Conservation (phyloP, 495 filamentous ascomycete species). For the Neurospora pannonica region DNA sequence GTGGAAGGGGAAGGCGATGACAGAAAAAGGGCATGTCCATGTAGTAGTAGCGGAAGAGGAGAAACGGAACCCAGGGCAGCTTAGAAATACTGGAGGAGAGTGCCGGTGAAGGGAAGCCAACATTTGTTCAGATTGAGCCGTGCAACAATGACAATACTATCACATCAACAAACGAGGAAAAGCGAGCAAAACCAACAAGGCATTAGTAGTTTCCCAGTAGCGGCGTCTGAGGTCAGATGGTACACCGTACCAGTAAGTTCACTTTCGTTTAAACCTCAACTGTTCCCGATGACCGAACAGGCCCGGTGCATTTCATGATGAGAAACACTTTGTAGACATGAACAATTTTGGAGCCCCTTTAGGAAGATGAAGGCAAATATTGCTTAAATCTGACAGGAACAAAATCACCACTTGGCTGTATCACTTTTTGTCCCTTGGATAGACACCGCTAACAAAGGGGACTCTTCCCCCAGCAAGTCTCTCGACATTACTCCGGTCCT, state of each 20-base stretch:
- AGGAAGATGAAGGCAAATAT: background rate
- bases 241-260: background rate
- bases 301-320: background rate
- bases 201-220: background rate
- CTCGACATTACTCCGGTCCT: background rate
- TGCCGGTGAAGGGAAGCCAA: background rate
- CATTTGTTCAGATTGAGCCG: background rate
- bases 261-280: background rate
- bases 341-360: background rate
- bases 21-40: background rate
- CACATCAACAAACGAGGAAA: background rate
- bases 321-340: background rate
- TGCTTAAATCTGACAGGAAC: background rate
- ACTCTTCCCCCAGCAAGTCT: background rate
- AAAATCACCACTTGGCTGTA: background rate
- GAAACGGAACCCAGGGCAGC: background rate
- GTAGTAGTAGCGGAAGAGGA: background rate
- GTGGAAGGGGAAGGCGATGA: background rate
- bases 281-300: background rate
- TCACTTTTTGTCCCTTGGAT: background rate
- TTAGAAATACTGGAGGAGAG: background rate
- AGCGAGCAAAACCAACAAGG: background rate
- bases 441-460: background rate
- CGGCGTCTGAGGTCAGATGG: background rate
- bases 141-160: background rate